Evolutionary conservation across 345 rosid genomes (phyloP).

Genomic region (Eucalyptus erythrocorys): DNA sequence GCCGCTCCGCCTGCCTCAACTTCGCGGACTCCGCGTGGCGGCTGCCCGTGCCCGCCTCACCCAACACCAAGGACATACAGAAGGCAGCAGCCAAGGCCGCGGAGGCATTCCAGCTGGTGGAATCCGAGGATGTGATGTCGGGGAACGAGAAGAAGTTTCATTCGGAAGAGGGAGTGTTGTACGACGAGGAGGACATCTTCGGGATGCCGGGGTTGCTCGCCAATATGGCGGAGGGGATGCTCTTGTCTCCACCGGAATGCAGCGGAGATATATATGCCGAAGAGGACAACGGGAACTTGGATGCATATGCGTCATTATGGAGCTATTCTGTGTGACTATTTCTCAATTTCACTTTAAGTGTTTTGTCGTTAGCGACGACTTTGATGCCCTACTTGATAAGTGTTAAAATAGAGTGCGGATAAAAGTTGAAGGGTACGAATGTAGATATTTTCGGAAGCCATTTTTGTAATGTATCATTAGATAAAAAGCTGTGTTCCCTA

Average conservation of each 20-base stretch:
- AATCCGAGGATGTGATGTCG: not conserved
- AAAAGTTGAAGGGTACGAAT: no score
- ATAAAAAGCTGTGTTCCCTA: not conserved
- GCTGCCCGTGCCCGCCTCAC: slow-evolving; percentile 53
- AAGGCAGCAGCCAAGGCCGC: slow-evolving; percentile 72
- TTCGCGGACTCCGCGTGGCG: slow-evolving; percentile 82
- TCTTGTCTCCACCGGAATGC: slow-evolving; percentile 62
- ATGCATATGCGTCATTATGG: no score
- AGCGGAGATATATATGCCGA: not conserved
- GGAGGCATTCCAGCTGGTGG: slow-evolving; percentile 17
- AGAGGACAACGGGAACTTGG: slow-evolving; percentile 10
- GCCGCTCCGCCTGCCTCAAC: slow-evolving; percentile 66
- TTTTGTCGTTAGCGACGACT: no score
- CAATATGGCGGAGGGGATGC: slow-evolving; percentile 75
- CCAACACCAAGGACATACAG: slow-evolving; percentile 55
- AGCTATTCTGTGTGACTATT: no score
- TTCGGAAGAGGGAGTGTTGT: slow-evolving; percentile 10
- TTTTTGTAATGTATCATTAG: no score
- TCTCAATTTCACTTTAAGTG: no score
- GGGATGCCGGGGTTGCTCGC: slow-evolving; percentile 57
- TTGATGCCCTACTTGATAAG: no score
- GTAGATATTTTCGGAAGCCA: no score
- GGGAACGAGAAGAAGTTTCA: slow-evolving; percentile 34
- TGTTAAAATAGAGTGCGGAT: no score
- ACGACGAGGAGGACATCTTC: slow-evolving; percentile 57